These are phyloP conservation scores for Diversispora eburnea DNA, from an alignment of 192 early-diverging fungal species.

Conservation along the genomic window DNA sequence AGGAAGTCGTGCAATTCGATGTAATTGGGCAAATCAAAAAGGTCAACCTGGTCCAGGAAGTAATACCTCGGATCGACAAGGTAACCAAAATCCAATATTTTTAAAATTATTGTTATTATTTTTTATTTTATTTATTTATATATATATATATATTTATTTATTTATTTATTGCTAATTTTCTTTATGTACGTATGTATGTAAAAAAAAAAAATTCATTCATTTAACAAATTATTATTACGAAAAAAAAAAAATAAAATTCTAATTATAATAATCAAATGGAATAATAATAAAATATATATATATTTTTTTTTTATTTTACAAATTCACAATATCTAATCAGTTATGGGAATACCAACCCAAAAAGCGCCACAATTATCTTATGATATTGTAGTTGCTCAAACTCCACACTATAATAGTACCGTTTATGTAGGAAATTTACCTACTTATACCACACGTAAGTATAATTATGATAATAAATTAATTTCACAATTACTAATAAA, in stretches of 20 bases:
- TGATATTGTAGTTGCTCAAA: slow-evolving; percentile 69
- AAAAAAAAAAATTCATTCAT: too few species aligned
- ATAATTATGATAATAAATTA: neutral
- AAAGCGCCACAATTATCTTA: slow-evolving; percentile 50
- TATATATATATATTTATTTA: neutral
- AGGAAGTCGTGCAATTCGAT: slow-evolving; percentile 80
- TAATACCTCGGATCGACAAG: slow-evolving; percentile 35
- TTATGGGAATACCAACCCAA: slow-evolving; percentile 36
- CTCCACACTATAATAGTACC: slow-evolving; percentile 80
- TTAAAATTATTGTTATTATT: neutral
- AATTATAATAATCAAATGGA: too few species aligned
- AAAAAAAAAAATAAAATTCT: too few species aligned
- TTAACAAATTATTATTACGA: too few species aligned
- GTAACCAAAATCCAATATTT: slow-evolving; percentile 4
- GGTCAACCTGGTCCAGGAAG: slow-evolving; percentile 43
- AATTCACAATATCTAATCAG: too few species aligned
- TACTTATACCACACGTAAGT: slow-evolving; percentile 69
- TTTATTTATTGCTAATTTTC: too few species aligned
- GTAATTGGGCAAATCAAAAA: slow-evolving; percentile 95
- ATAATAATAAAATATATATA: too few species aligned
- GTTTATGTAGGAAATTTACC: slow-evolving; percentile 89
- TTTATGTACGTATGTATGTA: too few species aligned
- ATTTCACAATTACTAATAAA: neutral
- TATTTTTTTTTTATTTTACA: too few species aligned
- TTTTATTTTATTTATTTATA: neutral